phyloP scores from a whole-genome alignment of 2,329 filamentous ascomycete species.

The Thelonectria rubi region DNA sequence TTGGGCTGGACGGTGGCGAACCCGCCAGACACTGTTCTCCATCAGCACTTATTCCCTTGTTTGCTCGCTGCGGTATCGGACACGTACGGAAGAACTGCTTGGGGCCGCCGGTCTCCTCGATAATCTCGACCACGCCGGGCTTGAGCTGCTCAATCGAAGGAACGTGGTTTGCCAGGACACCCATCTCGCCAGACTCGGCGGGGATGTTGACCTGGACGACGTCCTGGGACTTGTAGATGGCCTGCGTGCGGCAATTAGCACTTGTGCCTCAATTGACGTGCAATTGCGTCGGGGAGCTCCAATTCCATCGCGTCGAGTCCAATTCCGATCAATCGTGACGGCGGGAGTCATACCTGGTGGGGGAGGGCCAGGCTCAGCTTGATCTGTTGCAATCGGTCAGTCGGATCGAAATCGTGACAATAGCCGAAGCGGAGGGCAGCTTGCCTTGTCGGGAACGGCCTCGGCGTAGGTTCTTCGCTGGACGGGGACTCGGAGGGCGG shows the following conservation, averaged over 20 bases:
- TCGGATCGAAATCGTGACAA: constrained; percentile 35
- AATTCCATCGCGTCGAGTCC: constrained; percentile 43
- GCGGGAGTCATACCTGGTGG: constrained; percentile 82
- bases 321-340: constrained; percentile 32
- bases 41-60: constrained; percentile 31
- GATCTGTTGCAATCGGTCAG: constrained; percentile 65
- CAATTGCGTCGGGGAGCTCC: constrained; percentile 32
- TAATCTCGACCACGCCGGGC: constrained; percentile 92
- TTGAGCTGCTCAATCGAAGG: constrained; percentile 99
- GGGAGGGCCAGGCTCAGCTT: constrained; percentile 97
- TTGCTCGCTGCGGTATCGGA: constrained; percentile 21
- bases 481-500: constrained; percentile 76
- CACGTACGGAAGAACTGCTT: constrained; percentile 99
- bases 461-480: constrained; percentile 94
- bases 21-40: constrained; percentile 82
- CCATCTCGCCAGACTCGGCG: constrained; percentile 98
- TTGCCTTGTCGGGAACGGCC: constrained; percentile 82
- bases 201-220: constrained; percentile 98
- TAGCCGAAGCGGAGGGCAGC: constrained; percentile 40
- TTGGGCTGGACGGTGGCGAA: constrained; percentile 97
- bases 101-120: constrained; percentile 87
- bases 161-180: constrained; percentile 98
- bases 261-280: constrained; percentile 41
- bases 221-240: constrained; percentile 74
- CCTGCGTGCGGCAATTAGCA: constrained; percentile 68